Conservation (phyloP, 2,329 filamentous ascomycete species). For the Colletotrichum sp. region DNA sequence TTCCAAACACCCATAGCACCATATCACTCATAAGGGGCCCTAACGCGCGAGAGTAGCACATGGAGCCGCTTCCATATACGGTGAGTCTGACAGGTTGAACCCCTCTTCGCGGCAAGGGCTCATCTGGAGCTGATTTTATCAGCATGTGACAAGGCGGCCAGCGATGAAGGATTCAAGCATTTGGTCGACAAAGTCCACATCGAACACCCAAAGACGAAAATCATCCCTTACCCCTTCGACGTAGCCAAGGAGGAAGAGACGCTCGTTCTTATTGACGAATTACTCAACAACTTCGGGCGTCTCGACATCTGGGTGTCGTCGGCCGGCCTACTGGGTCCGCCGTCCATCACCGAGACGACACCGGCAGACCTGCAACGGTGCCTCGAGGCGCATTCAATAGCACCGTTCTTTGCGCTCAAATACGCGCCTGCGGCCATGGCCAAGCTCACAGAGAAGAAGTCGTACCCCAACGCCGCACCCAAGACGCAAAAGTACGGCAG, state of each 20-base stretch:
- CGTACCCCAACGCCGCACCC: constrained; percentile 64
- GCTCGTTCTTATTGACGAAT: constrained; percentile 64
- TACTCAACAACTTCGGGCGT: constrained; percentile 63
- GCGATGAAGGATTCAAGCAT: constrained; percentile 39
- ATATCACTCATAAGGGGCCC: background rate
- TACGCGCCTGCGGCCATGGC: constrained; percentile 68
- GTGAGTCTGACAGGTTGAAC: constrained; percentile 27
- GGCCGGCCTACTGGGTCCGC: constrained; percentile 60
- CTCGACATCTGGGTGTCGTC: constrained; percentile 66
- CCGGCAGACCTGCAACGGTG: constrained; percentile 59
- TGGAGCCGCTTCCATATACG: constrained; percentile 68
- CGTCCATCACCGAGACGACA: constrained; percentile 59
- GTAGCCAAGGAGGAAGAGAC: constrained; percentile 64
- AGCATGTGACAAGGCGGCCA: constrained; percentile 53
- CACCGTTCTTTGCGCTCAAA: constrained; percentile 68
- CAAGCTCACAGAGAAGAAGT: constrained; percentile 57
- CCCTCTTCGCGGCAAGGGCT: background rate
- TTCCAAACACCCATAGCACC: background rate
- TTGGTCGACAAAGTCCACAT: constrained; percentile 46
- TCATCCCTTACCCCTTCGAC: constrained; percentile 66
- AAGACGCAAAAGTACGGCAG: constrained; percentile 65
- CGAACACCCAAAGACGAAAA: constrained; percentile 58
- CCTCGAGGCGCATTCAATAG: constrained; percentile 65
- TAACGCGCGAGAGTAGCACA: constrained; percentile 48
- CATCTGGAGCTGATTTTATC: background rate